Conservation (phyloP, 306 rosid genomes). For the Carpinus viminea region DNA sequence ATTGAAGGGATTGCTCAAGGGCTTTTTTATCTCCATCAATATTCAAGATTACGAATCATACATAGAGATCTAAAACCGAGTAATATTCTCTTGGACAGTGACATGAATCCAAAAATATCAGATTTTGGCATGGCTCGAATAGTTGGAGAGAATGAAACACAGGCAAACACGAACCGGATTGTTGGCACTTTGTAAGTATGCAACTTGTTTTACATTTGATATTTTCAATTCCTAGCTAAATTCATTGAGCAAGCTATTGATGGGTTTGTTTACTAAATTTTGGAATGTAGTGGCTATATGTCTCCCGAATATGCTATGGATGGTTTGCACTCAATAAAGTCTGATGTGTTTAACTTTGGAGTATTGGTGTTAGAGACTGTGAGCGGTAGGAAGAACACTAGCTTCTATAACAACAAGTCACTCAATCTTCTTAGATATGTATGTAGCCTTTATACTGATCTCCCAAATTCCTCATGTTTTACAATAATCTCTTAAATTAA, state of each 20-base stretch:
- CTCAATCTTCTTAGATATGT: too few species aligned
- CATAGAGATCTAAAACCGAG: neutral
- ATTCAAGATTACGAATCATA: neutral
- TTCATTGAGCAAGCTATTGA: too few species aligned
- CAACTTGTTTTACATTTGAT: neutral
- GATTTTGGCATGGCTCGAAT: neutral
- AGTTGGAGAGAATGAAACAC: neutral
- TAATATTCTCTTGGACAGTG: neutral
- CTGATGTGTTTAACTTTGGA: neutral
- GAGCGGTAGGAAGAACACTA: too few species aligned
- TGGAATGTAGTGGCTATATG: too few species aligned
- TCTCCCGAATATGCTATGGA: too few species aligned
- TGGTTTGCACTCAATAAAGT: neutral
- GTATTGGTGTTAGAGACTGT: neutral
- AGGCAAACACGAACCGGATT: neutral
- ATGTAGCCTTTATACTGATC: too few species aligned
- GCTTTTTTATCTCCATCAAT: neutral
- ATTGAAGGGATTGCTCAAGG: neutral
- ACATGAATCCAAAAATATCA: slow-evolving; percentile 1
- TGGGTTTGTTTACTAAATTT: too few species aligned
- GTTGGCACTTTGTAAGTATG: slow-evolving; percentile 1
- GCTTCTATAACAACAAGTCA: too few species aligned
- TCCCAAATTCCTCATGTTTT: too few species aligned
- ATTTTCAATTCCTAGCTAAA: neutral
- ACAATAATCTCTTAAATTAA: too few species aligned